Percentiles rank a stretch among this genome's conserved stretches.
These are phyloP conservation scores for Lichtheimia ramosa DNA, from an alignment of 371 early-diverging fungal species.

Conservation along the genomic window DNA sequence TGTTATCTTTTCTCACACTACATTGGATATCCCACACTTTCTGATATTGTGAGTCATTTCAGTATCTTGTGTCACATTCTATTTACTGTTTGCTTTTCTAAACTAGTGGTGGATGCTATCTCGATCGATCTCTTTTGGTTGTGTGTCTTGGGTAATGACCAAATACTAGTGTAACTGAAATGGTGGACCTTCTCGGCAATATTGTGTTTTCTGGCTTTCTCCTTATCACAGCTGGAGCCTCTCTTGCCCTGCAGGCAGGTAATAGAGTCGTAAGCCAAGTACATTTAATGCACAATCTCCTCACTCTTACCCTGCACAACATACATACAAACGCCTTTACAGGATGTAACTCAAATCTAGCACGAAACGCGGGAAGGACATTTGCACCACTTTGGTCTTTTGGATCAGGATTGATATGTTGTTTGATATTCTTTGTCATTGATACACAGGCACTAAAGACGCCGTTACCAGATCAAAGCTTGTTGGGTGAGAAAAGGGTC, in stretches of 20 bases:
- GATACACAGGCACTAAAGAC: conserved; percentile 22
- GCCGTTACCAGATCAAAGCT: conserved; percentile 19
- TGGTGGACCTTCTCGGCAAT: conserved; percentile 22
- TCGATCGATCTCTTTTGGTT: background rate
- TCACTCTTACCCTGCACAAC: background rate
- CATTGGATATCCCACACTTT: conserved; percentile 3
- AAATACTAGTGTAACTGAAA: background rate
- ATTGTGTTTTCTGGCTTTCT: conserved; percentile 22
- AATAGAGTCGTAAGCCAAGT: background rate
- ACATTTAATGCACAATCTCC: background rate
- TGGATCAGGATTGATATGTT: conserved; percentile 18
- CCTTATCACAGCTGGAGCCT: conserved; percentile 21
- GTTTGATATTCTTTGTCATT: conserved; percentile 29
- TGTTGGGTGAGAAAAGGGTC: conserved; percentile 2
- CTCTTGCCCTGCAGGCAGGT: conserved; percentile 31
- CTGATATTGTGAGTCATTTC: too few relatives aligned
- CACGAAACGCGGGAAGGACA: conserved; percentile 24
- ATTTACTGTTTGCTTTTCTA: background rate
- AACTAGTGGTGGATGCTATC: background rate
- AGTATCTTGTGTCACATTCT: background rate
- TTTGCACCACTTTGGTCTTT: conserved; percentile 31
- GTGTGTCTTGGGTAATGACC: background rate
- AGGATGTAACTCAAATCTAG: conserved; percentile 31
- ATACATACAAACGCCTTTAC: background rate
- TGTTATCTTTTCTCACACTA: background rate